phyloP scores from a whole-genome alignment of 495 filamentous ascomycete species.

The Xylaria telfairii region DNA sequence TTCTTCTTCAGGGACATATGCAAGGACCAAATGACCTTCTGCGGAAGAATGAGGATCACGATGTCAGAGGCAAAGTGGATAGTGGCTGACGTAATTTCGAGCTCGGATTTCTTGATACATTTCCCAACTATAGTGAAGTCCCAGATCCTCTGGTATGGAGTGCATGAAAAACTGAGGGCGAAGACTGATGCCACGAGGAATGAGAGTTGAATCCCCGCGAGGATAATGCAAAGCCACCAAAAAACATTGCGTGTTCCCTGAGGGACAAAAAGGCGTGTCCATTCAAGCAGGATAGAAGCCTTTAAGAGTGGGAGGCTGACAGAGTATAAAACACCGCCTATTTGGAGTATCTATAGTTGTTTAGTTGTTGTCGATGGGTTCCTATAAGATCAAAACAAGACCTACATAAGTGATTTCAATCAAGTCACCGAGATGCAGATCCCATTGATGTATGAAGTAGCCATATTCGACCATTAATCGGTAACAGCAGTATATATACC shows the following conservation, averaged over 20 bases:
- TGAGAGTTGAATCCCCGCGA: constrained; percentile 25
- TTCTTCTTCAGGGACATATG: constrained; percentile 32
- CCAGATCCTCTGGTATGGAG: constrained; percentile 41
- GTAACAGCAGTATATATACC: constrained; percentile 25
- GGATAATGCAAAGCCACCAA: constrained; percentile 24
- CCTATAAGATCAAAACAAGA: neutral
- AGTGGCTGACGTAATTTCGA: constrained; percentile 26
- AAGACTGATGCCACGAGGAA: constrained; percentile 37
- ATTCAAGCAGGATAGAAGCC: constrained; percentile 38
- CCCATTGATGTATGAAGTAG: constrained; percentile 42
- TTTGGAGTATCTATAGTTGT: constrained; percentile 22
- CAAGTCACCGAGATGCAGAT: constrained; percentile 31
- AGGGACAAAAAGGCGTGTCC: constrained; percentile 35
- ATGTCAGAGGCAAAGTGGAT: constrained; percentile 40
- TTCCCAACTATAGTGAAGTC: constrained; percentile 28
- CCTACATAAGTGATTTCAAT: constrained; percentile 30
- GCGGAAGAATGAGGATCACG: constrained; percentile 39
- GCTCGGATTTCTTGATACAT: constrained; percentile 30
- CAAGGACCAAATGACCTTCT: constrained; percentile 38
- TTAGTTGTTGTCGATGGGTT: neutral
- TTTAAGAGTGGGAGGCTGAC: constrained; percentile 31
- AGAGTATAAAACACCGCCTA: constrained; percentile 29
- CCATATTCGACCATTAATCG: constrained; percentile 30
- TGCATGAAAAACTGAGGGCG: constrained; percentile 44
- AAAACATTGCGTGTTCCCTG: constrained; percentile 21